Base-by-base conservation (phyloP, 768 basidiomycete species). In the Amanita polypyramis region DNA sequence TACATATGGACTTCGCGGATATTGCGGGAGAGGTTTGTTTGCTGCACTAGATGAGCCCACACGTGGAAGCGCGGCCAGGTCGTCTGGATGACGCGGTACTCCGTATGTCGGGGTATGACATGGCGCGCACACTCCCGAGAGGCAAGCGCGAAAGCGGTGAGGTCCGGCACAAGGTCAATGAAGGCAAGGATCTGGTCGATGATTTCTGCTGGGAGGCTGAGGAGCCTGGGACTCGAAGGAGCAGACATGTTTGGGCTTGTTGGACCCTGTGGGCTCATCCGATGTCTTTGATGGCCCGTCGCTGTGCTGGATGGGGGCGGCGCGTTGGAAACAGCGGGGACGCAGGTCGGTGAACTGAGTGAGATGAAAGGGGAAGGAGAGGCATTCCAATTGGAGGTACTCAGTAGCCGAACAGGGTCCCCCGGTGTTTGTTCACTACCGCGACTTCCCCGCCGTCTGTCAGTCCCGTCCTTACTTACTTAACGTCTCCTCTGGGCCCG, bases 1-100 rank as follows among this genome's bases (percentile, higher is more conserved):
- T 63, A 68, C 41, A 77, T 65, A 43, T 72, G 66, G 10, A 77
- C 66, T 47, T 70, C 69, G 6, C 70, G 66, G 37, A 77, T 63
- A 50, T 71, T 70, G 35, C 72, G 63, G 36, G 73, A 61, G 5
- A 76, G 65, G 56, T 75, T 74, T n/a, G 67, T 60, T 20, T 74
- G 67, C 40, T 62, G 61, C 14, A 73, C 71, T n/a, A 77, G 68
- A 54, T 76, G 74, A 0, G 68, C 69, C 73, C 74, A 77, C 54
- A 76, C 59, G 15, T 60, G 57, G 11, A 70, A 67, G 39, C 62
- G 55, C 1, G 65, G 59, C 27, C 67, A 62, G 6, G 70, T 64
- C n/a, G 70, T 61, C 23, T 70, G 70, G 50, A 77, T 60, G 45
- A 70, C 61, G 43, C 75, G 70, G 58, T 77, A 76, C 52, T 76